A percentile compares a stretch with the other conserved stretches of the same genome.
phyloP scores from a whole-genome alignment of 768 basidiomycete genomes.

The Trichaptum fuscoviolaceum region DNA sequence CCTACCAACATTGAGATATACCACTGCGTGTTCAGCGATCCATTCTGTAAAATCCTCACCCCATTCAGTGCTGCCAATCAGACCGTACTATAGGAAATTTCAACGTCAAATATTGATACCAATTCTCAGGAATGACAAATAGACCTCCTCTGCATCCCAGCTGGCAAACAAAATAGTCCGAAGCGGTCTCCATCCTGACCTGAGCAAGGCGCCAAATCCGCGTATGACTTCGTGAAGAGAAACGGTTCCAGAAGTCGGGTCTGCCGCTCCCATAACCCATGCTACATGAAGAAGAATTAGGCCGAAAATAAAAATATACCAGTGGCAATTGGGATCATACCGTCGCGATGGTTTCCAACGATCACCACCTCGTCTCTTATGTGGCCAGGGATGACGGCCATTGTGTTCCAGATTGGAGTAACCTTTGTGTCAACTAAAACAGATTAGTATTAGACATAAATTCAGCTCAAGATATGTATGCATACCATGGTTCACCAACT shows the following conservation, averaged over 20 bases:
- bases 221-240: slow-evolving; percentile 72
- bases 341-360: slow-evolving; percentile 44
- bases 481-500: slow-evolving; percentile 52
- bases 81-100: slow-evolving; percentile 42
- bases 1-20: slow-evolving; percentile 77
- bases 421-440: slow-evolving; percentile 31
- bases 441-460: neutral
- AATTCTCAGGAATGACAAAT: slow-evolving; percentile 2
- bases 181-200: slow-evolving; percentile 79
- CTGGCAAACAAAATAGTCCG: slow-evolving; percentile 67
- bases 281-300: slow-evolving; percentile 23
- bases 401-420: slow-evolving; percentile 43
- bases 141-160: slow-evolving; percentile 71
- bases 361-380: slow-evolving; percentile 38
- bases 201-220: slow-evolving; percentile 63
- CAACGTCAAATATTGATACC: neutral
- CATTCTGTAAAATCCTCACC: slow-evolving; percentile 87
- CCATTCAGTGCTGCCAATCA: slow-evolving; percentile 88
- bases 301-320: neutral
- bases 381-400: slow-evolving; percentile 32
- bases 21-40: slow-evolving; percentile 73
- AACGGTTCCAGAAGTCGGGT: slow-evolving; percentile 78
- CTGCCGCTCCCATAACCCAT: slow-evolving; percentile 79
- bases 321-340: slow-evolving; percentile 13
- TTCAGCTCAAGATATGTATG: neutral